Percentiles rank a stretch among this genome's conserved stretches.
Conservation (phyloP, 495 filamentous ascomycete species). For the Penicillium robsamsonii region DNA sequence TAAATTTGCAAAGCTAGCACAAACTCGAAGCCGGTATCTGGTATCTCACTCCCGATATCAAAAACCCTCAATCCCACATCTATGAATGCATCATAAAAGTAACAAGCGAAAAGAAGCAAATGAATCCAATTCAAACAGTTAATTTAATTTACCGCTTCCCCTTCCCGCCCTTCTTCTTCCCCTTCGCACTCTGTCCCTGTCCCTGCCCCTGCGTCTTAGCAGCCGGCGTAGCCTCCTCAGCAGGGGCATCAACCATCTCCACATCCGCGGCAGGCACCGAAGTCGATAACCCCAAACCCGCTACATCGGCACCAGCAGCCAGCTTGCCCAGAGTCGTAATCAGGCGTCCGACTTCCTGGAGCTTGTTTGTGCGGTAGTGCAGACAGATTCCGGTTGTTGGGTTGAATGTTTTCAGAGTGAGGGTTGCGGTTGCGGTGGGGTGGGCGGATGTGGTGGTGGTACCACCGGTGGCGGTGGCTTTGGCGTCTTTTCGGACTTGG, state of each 20-base stretch:
- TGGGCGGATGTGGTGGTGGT: conserved; percentile 45
- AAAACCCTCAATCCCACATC: not conserved
- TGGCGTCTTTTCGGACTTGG: conserved; percentile 11
- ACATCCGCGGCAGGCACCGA: conserved; percentile 30
- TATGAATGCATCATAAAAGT: not conserved
- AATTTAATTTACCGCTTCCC: conserved; percentile 19
- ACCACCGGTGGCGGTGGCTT: conserved; percentile 21
- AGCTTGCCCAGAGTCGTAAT: conserved; percentile 70
- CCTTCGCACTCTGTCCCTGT: conserved; percentile 15
- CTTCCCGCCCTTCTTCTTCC: conserved; percentile 29
- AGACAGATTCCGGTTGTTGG: conserved; percentile 74
- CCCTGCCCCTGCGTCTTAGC: conserved; percentile 1
- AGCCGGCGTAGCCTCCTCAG: conserved; percentile 6
- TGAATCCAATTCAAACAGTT: not conserved
- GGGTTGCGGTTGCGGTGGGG: conserved; percentile 52
- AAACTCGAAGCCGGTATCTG: not conserved
- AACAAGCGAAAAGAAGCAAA: not conserved
- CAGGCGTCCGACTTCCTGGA: conserved; percentile 82
- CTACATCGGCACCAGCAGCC: conserved; percentile 58
- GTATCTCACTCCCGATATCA: conserved; percentile 5
- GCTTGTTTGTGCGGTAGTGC: conserved; percentile 88
- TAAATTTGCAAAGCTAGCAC: not conserved
- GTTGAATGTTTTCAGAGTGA: conserved; percentile 89
- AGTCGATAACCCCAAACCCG: conserved; percentile 50
- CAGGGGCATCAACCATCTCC: conserved; percentile 40